Evolutionary conservation across 2,329 filamentous ascomycete genomes (phyloP).

Genomic region (Nigrospora oryzae): DNA sequence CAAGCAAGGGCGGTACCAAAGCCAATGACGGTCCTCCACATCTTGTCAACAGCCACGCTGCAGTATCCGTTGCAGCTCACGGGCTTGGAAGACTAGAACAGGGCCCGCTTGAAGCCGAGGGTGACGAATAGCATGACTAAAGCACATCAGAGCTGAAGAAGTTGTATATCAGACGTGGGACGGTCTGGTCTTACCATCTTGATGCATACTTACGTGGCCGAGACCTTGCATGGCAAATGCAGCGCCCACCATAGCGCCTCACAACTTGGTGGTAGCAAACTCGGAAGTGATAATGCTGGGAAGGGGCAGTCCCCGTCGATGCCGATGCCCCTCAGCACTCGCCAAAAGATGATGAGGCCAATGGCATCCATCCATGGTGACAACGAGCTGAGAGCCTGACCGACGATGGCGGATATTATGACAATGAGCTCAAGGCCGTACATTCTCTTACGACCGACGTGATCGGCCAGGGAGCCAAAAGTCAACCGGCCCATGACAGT

Average conservation of each 20-base stretch:
- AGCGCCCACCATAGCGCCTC: conserved; percentile 79
- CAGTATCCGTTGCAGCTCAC: conserved; percentile 56
- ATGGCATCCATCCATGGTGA: conserved; percentile 56
- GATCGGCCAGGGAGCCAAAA: conserved; percentile 72
- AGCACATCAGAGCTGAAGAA: conserved; percentile 36
- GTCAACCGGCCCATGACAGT: conserved; percentile 76
- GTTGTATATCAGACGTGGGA: no score
- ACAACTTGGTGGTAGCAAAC: conserved; percentile 78
- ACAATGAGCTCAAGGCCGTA: conserved; percentile 73
- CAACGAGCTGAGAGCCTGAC: conserved; percentile 56
- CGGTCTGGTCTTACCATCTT: no score
- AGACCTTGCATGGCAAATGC: conserved; percentile 86
- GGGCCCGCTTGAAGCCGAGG: conserved; percentile 58
- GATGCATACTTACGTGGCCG: conserved; percentile 53
- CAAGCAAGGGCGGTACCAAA: conserved; percentile 74
- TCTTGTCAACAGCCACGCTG: conserved; percentile 69
- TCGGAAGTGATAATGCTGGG: conserved; percentile 80
- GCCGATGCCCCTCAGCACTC: conserved; percentile 65
- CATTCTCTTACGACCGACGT: conserved; percentile 63
- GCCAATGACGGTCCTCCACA: conserved; percentile 77
- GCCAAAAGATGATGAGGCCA: conserved; percentile 71
- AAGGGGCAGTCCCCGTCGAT: conserved; percentile 73
- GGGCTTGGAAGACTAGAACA: conserved; percentile 40
- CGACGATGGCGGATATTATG: conserved; percentile 71
- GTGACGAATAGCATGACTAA: conserved; percentile 70